Evolutionary conservation across 495 filamentous ascomycete genomes (phyloP).

Genomic region (Aspergillus sclerotioniger): DNA sequence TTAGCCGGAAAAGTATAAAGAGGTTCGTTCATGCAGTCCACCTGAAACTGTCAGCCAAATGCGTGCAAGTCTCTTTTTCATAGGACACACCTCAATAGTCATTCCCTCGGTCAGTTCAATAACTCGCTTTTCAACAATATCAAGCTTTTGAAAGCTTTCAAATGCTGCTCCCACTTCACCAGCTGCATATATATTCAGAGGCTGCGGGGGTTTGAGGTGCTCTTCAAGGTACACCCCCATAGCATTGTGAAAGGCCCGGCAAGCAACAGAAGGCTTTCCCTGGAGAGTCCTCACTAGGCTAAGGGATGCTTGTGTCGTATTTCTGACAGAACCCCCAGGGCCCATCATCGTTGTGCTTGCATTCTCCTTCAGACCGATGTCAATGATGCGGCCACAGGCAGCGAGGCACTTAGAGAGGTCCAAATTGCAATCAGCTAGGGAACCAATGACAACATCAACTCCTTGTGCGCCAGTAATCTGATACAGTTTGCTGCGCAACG

Average conservation of each 20-base stretch:
- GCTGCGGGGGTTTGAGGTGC: neutral
- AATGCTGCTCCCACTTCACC: neutral
- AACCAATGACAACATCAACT: neutral
- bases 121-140: neutral
- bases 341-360: neutral
- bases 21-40: constrained; percentile 8
- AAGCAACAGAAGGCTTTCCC: neutral
- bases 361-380: neutral
- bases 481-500: neutral
- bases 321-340: neutral
- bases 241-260: neutral
- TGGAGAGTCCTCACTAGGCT: neutral
- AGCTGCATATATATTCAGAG: neutral
- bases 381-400: neutral
- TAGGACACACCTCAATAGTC: neutral
- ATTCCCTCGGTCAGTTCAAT: neutral
- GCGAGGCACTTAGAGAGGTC: neutral
- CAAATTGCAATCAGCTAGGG: neutral
- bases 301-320: neutral
- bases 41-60: too few relatives aligned
- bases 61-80: constrained; percentile 11
- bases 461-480: neutral
- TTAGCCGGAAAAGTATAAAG: constrained; percentile 10
- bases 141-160: neutral
- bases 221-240: neutral